Percentiles rank a stretch among this genome's conserved stretches.
These are phyloP conservation scores for Malus hybrid DNA, from an alignment of 331 rosid genomes.

Conservation along the genomic window DNA sequence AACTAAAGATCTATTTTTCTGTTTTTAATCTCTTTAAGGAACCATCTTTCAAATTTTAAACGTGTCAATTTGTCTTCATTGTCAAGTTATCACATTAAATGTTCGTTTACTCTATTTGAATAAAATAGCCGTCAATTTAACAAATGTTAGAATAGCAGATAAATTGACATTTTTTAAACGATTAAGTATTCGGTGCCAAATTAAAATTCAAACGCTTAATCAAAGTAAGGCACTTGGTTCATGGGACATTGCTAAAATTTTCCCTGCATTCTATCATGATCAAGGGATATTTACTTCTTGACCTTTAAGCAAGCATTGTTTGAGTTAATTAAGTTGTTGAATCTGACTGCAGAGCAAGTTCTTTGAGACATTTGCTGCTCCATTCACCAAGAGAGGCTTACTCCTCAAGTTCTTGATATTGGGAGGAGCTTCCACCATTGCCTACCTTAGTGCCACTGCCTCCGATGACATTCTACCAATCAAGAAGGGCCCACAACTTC, in stretches of 20 bases:
- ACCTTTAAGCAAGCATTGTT: not conserved
- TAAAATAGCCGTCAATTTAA: not conserved
- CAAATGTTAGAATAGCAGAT: too few relatives aligned
- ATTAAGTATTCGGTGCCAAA: not conserved
- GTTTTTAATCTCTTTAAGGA: not conserved
- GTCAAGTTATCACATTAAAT: not conserved
- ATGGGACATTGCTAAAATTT: not conserved
- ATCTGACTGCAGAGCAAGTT: conserved; percentile 72
- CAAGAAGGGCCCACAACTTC: conserved; percentile 96
- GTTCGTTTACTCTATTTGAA: not conserved
- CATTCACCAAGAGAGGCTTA: conserved; percentile 95
- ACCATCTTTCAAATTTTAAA: too few relatives aligned
- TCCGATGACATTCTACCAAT: conserved; percentile 77
- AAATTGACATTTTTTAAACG: not conserved
- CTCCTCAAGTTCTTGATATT: conserved; percentile 81
- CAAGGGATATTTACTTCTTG: not conserved
- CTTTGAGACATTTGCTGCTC: conserved; percentile 98
- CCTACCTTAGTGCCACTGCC: conserved; percentile 76
- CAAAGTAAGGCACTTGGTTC: not conserved
- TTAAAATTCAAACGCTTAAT: too few relatives aligned
- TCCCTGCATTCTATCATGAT: not conserved
- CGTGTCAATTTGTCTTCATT: not conserved
- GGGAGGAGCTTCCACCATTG: conserved; percentile 90
- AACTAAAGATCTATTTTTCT: not conserved
- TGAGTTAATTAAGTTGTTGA: not conserved